Evolutionary conservation across 2,329 filamentous ascomycete genomes (phyloP).

Genomic region (Fusarium verrucosum): DNA sequence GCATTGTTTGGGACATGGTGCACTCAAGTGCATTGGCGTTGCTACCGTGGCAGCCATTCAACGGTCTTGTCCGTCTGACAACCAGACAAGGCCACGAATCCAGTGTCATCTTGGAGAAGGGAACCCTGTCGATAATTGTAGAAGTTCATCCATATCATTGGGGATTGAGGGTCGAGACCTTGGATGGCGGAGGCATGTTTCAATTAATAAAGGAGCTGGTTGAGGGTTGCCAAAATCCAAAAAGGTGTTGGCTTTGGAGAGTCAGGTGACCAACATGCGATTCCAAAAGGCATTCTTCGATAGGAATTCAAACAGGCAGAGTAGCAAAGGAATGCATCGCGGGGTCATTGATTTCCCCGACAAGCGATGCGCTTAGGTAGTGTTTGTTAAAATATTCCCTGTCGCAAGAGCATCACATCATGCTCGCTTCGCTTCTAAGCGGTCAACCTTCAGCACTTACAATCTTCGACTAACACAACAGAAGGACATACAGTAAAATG

Average conservation of each 20-base stretch:
- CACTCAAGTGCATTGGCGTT: constrained; percentile 36
- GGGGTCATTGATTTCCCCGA: background rate
- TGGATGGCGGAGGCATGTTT: constrained; percentile 11
- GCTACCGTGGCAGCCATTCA: constrained; percentile 37
- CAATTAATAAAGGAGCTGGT: background rate
- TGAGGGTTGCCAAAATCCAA: background rate
- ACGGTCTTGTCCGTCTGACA: constrained; percentile 22
- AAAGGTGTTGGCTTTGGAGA: background rate
- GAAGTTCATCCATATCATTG: constrained; percentile 22
- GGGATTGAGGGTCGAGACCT: constrained; percentile 36
- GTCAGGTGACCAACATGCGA: constrained; percentile 10
- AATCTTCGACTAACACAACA: background rate
- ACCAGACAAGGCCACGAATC: constrained; percentile 42
- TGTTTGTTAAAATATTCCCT: background rate
- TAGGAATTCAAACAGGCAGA: background rate
- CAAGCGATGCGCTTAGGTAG: background rate
- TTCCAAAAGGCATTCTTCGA: background rate
- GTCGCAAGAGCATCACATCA: background rate
- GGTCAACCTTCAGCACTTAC: constrained; percentile 1
- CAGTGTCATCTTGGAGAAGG: background rate
- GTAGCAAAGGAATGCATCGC: background rate
- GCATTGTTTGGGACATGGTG: constrained; percentile 35
- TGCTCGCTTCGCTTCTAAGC: background rate
- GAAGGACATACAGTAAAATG: background rate
- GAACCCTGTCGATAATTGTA: constrained; percentile 25